Conservation (phyloP, 1,284 basidiomycete species). For the Irpex sp. region DNA sequence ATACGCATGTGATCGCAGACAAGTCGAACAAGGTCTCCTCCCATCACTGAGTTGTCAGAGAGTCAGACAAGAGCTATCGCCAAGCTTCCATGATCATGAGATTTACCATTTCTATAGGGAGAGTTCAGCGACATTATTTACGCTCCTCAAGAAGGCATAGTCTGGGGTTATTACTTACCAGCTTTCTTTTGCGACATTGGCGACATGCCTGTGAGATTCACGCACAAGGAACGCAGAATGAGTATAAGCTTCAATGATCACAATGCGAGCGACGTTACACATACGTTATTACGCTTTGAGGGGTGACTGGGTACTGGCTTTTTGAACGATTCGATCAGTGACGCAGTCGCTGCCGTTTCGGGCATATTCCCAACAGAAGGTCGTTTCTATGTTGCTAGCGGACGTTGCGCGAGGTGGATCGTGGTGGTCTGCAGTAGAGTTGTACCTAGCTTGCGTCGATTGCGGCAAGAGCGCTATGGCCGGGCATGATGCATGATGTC, state of each 20-base stretch:
- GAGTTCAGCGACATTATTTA: background rate
- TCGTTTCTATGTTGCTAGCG: background rate
- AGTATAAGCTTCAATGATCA: background rate
- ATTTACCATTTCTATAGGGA: constrained; percentile 11
- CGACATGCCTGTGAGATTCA: constrained; percentile 11
- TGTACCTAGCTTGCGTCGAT: background rate
- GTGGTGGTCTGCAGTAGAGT: background rate
- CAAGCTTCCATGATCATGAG: background rate
- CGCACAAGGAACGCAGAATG: background rate
- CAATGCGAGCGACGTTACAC: constrained; percentile 4
- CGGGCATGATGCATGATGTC: background rate
- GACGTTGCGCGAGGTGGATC: background rate
- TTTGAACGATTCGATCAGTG: constrained; percentile 7
- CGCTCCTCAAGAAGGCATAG: background rate
- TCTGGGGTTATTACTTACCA: constrained; percentile 4
- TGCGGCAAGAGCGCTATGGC: background rate
- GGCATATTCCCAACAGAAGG: background rate
- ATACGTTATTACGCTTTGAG: constrained; percentile 14
- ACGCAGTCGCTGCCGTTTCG: background rate
- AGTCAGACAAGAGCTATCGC: background rate
- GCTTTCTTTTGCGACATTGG: constrained; percentile 14
- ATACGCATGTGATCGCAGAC: constrained; percentile 30
- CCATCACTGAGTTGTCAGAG: constrained; percentile 45
- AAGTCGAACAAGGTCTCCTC: constrained; percentile 30
- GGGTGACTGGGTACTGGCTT: constrained; percentile 7